Base-by-base conservation (phyloP, 306 rosid species). In the Fragaria ananassa region DNA sequence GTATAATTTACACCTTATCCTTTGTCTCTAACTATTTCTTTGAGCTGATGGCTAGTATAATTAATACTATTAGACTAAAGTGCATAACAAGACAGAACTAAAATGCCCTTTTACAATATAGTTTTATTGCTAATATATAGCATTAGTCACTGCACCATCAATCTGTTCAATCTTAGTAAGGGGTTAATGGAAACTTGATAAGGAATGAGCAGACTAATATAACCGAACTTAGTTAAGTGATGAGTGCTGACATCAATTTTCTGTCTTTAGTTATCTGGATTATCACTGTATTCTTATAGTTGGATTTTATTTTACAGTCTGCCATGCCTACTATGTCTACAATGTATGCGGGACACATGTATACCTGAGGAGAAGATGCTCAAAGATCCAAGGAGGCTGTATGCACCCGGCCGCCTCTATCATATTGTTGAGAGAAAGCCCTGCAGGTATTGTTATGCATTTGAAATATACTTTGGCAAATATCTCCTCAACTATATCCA, bases 401-500 rank as follows among this genome's bases (percentile, higher is more conserved):
- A 93, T 70, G 97, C 97, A 42, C 98, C 98, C 0, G 98, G 98
- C 74, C 93, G 98, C 74, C 97, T 93, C 65, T 93, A 93, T 77
- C 98, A 93, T 84, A 91, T 93, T 62, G 93, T 93, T 42, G 98
- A 93, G 91, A 87, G 98, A 82, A 91, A 87, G 80, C 97, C 91
- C 58, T 93, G 82, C 83, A 93, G 93, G 98, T 93, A 81, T 45
- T 67, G 51, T 80, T 47, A 45, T 65, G 57, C 54, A 76, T 62
- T 50, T 76, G 2, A 70, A 70, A 45, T 53, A 41, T 78, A 72
- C 66, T 64, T 74, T 19, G 50, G 64, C 12, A 68, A 37, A 34
- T 45, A 58, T 51, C 60, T 68, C 37, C 60, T 77, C 10, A 63
- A 31, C 25, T 21, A 54, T 64, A 27, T 13, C 72, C 15, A 39